Percentiles rank a stretch among this genome's conserved stretches.
Conservation (phyloP, 148 eudicot genomes). For the Chenopodium formosanum region DNA sequence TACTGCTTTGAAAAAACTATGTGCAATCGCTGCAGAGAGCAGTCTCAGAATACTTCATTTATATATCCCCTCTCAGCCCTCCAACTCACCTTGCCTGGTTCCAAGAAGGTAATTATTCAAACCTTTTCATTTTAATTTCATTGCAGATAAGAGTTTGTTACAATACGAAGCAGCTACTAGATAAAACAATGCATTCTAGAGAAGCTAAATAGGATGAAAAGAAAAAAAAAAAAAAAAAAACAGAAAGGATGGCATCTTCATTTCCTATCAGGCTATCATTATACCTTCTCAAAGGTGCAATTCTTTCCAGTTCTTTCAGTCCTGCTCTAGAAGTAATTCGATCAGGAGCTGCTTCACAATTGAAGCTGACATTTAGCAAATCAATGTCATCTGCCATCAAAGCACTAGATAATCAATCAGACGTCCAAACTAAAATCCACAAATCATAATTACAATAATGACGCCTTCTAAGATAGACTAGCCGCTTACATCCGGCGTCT, state of each 20-base stretch:
- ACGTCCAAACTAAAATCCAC: background rate
- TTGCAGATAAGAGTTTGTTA: background rate
- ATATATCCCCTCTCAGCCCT: background rate
- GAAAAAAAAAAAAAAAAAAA: background rate
- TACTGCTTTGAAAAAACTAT: background rate
- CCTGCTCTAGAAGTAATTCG: conserved; percentile 86
- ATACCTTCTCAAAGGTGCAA: conserved; percentile 80
- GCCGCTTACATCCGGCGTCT: conserved; percentile 63
- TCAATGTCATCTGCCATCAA: conserved; percentile 76
- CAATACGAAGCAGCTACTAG: background rate
- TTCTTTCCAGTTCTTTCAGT: conserved; percentile 60
- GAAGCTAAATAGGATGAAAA: background rate
- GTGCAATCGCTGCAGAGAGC: background rate
- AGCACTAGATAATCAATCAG: conserved; percentile 5
- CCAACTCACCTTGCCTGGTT: background rate
- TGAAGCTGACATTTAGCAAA: conserved; percentile 92
- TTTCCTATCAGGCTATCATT: background rate
- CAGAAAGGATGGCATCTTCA: background rate
- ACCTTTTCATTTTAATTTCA: background rate
- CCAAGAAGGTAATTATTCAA: background rate
- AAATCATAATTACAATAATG: background rate
- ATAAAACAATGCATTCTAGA: background rate
- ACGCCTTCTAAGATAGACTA: background rate
- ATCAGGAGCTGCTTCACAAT: conserved; percentile 83
- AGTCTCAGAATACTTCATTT: background rate